phyloP scores from a whole-genome alignment of 2,329 filamentous ascomycete genomes.

The Phialophora tarda region DNA sequence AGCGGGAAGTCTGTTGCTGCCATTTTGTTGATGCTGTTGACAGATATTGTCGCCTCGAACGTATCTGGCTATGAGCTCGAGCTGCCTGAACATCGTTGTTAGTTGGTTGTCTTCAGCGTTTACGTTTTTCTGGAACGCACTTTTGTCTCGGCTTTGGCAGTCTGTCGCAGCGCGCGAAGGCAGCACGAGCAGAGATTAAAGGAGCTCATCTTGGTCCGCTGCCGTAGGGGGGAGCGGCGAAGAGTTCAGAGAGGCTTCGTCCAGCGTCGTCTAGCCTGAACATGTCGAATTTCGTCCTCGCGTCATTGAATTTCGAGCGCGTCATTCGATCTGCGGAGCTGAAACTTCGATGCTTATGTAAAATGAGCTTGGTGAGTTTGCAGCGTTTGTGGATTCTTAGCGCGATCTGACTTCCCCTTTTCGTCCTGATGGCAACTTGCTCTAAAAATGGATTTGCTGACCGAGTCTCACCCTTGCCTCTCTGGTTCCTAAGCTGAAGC shows the following conservation, averaged over 20 bases:
- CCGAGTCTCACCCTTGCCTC: slow-evolving; percentile 7
- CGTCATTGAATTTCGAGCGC: slow-evolving; percentile 23
- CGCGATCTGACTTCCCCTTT: not conserved
- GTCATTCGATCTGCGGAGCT: slow-evolving; percentile 24
- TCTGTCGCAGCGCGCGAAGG: slow-evolving; percentile 32
- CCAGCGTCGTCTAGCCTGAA: not conserved
- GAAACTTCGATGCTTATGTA: not conserved
- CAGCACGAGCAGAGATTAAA: slow-evolving; percentile 37
- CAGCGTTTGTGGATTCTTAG: not conserved
- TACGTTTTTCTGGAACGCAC: not conserved
- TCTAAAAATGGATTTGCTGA: slow-evolving; percentile 32
- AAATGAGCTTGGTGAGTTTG: slow-evolving; percentile 9
- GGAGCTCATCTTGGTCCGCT: slow-evolving; percentile 22
- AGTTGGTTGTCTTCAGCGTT: slow-evolving; percentile 1
- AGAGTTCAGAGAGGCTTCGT: not conserved
- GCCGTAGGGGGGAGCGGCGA: not conserved
- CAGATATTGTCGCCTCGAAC: slow-evolving; percentile 17
- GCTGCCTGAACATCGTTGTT: slow-evolving; percentile 7
- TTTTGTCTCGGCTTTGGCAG: slow-evolving; percentile 22
- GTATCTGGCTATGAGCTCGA: not conserved
- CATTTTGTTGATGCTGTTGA: slow-evolving; percentile 11
- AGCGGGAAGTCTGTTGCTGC: slow-evolving; percentile 18
- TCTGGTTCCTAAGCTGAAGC: slow-evolving; percentile 23
- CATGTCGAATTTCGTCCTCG: slow-evolving; percentile 8
- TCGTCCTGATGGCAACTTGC: slow-evolving; percentile 1